Conservation (phyloP, 257 asterid species). For the Ocimum tenuiflorum region DNA sequence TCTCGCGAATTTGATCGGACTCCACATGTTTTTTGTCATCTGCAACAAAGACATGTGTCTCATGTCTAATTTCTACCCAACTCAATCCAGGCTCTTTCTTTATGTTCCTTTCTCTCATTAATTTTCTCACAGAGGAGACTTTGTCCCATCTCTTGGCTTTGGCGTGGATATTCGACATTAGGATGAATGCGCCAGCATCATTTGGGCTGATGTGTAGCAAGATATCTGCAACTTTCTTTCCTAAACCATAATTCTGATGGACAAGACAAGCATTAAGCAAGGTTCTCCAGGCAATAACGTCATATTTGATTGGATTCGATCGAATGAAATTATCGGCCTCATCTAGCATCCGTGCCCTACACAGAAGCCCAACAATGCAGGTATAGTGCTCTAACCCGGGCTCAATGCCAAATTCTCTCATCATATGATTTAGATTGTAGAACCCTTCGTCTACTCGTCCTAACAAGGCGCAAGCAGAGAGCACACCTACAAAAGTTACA, state of each 20-base stretch:
- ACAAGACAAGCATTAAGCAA: constrained; percentile 77
- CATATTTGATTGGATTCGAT: constrained; percentile 54
- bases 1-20: constrained; percentile 44
- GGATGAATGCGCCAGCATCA: constrained; percentile 61
- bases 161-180: constrained; percentile 76
- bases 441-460: constrained; percentile 66
- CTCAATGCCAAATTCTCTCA: constrained; percentile 47
- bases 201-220: constrained; percentile 49
- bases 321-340: constrained; percentile 65
- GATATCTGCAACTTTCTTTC: constrained; percentile 48
- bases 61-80: constrained; percentile 71
- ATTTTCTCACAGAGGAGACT: constrained; percentile 42
- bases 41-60: constrained; percentile 59
- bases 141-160: constrained; percentile 73
- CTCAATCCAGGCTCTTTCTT: constrained; percentile 94
- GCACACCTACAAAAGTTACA: constrained; percentile 69
- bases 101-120: constrained; percentile 53
- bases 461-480: constrained; percentile 67
- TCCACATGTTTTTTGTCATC: constrained; percentile 54
- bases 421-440: constrained; percentile 47
- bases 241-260: constrained; percentile 53
- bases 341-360: constrained; percentile 59
- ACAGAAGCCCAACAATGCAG: constrained; percentile 63
- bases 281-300: constrained; percentile 72
- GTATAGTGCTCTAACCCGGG: constrained; percentile 85